These are phyloP conservation scores for Moniliella sp. DNA, from an alignment of 1,284 basidiomycete species.

Conservation along the genomic window DNA sequence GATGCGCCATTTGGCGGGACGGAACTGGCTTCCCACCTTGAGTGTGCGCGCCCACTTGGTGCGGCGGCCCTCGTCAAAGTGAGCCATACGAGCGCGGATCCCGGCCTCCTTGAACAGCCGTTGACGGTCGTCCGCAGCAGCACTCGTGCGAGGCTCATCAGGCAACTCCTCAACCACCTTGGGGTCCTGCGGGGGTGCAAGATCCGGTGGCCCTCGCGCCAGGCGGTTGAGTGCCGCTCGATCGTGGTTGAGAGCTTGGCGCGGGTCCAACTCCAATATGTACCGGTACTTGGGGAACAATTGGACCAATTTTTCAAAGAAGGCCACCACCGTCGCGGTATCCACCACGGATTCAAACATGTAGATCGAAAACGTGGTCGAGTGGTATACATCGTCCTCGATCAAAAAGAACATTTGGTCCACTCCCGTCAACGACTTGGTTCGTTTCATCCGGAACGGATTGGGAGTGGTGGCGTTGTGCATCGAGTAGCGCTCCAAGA, in stretches of 20 bases:
- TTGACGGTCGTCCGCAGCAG: no score
- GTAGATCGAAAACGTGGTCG: slow-evolving; percentile 31
- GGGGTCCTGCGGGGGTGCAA: no score
- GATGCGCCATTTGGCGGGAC: slow-evolving; percentile 22
- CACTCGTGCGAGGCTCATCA: no score
- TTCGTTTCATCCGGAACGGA: no score
- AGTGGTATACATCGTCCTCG: slow-evolving; percentile 27
- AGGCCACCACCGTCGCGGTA: slow-evolving; percentile 20
- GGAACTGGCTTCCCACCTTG: slow-evolving; percentile 17
- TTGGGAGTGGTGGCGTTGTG: no score
- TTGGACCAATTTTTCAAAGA: slow-evolving; percentile 24
- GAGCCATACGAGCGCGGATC: no score
- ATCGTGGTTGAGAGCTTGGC: slow-evolving; percentile 10
- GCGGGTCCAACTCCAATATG: slow-evolving; percentile 23
- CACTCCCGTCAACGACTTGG: slow-evolving; percentile 29
- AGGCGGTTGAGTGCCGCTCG: slow-evolving; percentile 1
- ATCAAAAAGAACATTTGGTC: slow-evolving; percentile 28
- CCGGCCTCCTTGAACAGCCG: no score
- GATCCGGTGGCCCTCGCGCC: no score
- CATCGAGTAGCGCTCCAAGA: no score
- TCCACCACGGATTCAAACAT: slow-evolving; percentile 26
- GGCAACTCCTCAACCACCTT: no score
- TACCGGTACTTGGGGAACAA: slow-evolving; percentile 30
- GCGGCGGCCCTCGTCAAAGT: slow-evolving; percentile 13
- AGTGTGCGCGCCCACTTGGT: slow-evolving; percentile 15